Evolutionary conservation across 2,329 filamentous ascomycete species (phyloP), one percentile per base, ranked within the genome.

Genomic region (Ophiostoma himal-ulmi): DNA sequence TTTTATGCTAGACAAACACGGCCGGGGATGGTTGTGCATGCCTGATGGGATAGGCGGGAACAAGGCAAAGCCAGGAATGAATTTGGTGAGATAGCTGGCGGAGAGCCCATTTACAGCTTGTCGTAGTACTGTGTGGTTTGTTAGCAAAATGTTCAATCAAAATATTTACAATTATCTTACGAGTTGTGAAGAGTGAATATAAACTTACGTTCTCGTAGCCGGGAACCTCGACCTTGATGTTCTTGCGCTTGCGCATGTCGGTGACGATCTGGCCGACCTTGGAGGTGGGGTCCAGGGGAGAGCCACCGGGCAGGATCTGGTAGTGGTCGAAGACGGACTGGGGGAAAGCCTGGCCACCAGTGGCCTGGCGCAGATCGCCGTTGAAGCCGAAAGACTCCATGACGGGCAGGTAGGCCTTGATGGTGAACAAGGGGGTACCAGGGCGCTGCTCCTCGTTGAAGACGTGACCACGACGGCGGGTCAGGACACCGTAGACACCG

Each of bases 401-500:
- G 76, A 80, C 78, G 75, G 78, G 79, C 71, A 80, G 78, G 76
- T 80, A 80, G 48, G 78, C 79, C 78, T 80, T 80, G 88, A 99
- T 92, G 84, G 92, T 98, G 92, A 98, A 99, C 74, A 99, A 91
- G 84, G 95, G 95, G 82, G 95, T 99, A 84, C 95, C 95, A 74
- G 94, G 92, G 80, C 95, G 93, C 88, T 99, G 95, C 87, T 96
- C 92, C 87, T 99, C 95, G 82, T 87, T 86, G 89, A 98, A 97
- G 84, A 99, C 95, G 89, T 98, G 94, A 88, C 95, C 95, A 91
- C 95, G 91, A 83, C 94, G 88, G 80, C 94, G 91, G 84, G 94
- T 97, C 78, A 99, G 92, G 81, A 97, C 94, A 91, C 94, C 92
- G 85, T 99, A 99, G 84, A 99, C 96, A 89, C 95, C 95, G 88